phyloP scores from a whole-genome alignment of 805 yeast species.

The Saccharomycopsis olivae region DNA sequence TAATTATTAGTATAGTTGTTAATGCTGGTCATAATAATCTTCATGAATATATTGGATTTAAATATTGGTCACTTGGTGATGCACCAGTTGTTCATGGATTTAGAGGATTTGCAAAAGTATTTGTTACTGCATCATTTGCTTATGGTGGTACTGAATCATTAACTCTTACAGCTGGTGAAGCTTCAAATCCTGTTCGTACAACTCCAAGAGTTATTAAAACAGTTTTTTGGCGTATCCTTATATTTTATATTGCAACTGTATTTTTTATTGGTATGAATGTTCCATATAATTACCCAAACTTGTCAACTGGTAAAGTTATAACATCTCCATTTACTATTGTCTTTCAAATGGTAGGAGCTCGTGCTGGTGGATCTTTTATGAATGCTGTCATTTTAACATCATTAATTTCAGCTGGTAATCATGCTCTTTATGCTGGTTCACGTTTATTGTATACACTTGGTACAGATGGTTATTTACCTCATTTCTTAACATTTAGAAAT shows the following conservation, averaged over 20 bases:
- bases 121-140: slow-evolving; percentile 42
- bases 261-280: slow-evolving; percentile 51
- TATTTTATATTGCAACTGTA: slow-evolving; percentile 45
- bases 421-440: slow-evolving; percentile 41
- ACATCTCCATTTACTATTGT: slow-evolving; percentile 38
- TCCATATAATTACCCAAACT: slow-evolving; percentile 46
- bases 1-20: slow-evolving; percentile 44
- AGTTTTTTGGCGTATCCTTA: slow-evolving; percentile 45
- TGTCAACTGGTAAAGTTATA: slow-evolving; percentile 22
- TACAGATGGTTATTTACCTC: slow-evolving; percentile 37
- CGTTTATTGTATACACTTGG: slow-evolving; percentile 41
- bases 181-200: slow-evolving; percentile 43
- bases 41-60: slow-evolving; percentile 44
- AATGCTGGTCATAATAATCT: slow-evolving; percentile 48
- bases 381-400: slow-evolving; percentile 49
- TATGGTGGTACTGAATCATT: slow-evolving; percentile 41
- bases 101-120: slow-evolving; percentile 39
- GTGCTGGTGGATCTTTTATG: slow-evolving; percentile 38
- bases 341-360: slow-evolving; percentile 41
- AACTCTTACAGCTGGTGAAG: slow-evolving; percentile 45
- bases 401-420: slow-evolving; percentile 45
- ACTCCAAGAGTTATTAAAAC: slow-evolving; percentile 51
- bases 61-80: slow-evolving; percentile 44
- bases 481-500: slow-evolving; percentile 31
- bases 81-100: slow-evolving; percentile 45